Conservation (phyloP, 176 grass and related monocot species). For the Microstegium vimineum region DNA sequence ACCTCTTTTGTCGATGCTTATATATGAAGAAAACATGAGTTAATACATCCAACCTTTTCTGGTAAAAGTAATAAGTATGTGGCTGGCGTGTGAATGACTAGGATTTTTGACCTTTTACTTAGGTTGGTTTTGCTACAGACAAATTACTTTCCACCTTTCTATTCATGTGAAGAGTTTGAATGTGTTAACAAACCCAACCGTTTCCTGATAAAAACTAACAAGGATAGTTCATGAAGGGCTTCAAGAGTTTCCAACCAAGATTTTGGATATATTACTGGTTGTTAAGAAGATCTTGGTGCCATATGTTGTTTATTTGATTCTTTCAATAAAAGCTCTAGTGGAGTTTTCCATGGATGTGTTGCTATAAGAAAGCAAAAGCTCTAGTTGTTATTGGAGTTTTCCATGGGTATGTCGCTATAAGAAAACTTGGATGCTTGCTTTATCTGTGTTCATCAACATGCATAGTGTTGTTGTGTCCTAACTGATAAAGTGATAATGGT, state of each 20-base stretch:
- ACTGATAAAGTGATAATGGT: not conserved
- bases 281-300: not conserved
- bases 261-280: not conserved
- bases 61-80: not conserved
- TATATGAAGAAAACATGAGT: not conserved
- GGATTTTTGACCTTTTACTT: not conserved
- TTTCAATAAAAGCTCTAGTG: not conserved
- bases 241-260: not conserved
- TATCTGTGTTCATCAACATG: not conserved
- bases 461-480: not conserved
- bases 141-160: conserved; percentile 2
- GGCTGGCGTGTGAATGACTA: not conserved
- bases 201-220: not conserved
- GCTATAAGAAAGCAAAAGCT: no score
- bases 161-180: not conserved
- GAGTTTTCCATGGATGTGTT: not conserved
- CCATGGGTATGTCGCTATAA: not conserved
- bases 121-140: not conserved
- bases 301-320: not conserved
- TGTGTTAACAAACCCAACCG: not conserved
- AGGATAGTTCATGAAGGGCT: not conserved
- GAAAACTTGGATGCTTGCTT: not conserved
- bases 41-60: conserved; percentile 3
- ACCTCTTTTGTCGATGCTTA: not conserved
- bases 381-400: no score